Percentiles rank a stretch among this genome's conserved stretches.
Evolutionary conservation across 2,329 filamentous ascomycete genomes (phyloP).

Genomic region (Calonectria multiphialidica): DNA sequence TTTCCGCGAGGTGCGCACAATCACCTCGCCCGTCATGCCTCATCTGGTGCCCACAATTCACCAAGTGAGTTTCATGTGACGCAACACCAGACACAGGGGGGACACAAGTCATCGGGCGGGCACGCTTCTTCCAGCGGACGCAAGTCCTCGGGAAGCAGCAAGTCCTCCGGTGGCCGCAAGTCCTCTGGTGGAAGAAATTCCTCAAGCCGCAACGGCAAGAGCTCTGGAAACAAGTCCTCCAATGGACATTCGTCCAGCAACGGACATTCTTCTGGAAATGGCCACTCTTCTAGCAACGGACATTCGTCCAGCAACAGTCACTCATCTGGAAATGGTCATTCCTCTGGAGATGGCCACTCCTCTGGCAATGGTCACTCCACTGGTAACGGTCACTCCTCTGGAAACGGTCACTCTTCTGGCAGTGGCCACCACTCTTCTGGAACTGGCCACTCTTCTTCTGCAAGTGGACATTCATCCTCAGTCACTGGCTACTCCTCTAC

Average conservation of each 20-base stretch:
- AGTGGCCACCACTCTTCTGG: neutral
- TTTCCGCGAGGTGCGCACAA: neutral
- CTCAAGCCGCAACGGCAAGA: neutral
- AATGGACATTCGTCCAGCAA: neutral
- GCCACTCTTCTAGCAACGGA: neutral
- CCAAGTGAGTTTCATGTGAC: neutral
- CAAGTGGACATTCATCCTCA: neutral
- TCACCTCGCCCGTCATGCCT: neutral
- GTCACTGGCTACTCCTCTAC: neutral
- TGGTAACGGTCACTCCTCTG: neutral
- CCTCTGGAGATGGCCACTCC: neutral
- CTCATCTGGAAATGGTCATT: neutral
- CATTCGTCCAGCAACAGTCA: neutral
- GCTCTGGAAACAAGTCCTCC: neutral
- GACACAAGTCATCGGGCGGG: neutral
- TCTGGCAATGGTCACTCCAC: neutral
- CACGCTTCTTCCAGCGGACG: neutral
- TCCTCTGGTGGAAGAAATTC: neutral
- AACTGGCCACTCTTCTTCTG: neutral
- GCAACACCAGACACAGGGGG: neutral
- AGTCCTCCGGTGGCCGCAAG: neutral
- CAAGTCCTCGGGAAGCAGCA: neutral
- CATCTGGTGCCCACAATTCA: neutral
- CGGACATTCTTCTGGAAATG: neutral
- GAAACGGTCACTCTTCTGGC: neutral